Conservation (phyloP, 2,329 filamentous ascomycete genomes). For the Penicillium sp. region DNA sequence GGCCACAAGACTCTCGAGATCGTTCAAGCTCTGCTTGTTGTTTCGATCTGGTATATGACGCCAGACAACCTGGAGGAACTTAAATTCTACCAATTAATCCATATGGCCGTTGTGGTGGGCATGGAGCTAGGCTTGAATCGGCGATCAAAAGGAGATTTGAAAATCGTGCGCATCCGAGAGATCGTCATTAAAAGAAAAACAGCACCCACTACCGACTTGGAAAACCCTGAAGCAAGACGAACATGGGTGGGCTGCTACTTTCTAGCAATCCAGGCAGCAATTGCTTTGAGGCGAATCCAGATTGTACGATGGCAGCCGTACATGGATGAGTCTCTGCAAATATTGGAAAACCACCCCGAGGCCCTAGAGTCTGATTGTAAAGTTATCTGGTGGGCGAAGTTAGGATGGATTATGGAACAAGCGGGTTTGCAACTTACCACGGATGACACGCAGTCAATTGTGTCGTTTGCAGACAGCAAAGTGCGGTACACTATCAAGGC, state of each 20-base stretch:
- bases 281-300: constrained; percentile 59
- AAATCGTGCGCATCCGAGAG: constrained; percentile 39
- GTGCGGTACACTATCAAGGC: constrained; percentile 65
- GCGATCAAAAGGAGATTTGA: constrained; percentile 42
- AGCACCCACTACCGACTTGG: constrained; percentile 43
- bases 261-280: constrained; percentile 57
- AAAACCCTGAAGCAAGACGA: constrained; percentile 57
- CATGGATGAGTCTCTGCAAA: constrained; percentile 62
- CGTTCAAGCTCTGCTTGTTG: constrained; percentile 73
- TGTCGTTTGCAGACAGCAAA: constrained; percentile 60
- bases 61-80: constrained; percentile 81
- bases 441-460: constrained; percentile 60
- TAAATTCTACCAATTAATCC: constrained; percentile 85
- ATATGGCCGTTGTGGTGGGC: constrained; percentile 77
- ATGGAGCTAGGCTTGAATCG: constrained; percentile 78
- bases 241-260: constrained; percentile 65
- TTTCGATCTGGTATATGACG: constrained; percentile 81
- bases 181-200: constrained; percentile 38
- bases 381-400: constrained; percentile 58
- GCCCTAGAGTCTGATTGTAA: constrained; percentile 57
- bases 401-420: constrained; percentile 67
- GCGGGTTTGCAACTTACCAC: constrained; percentile 65
- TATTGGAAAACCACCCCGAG: constrained; percentile 57
- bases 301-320: constrained; percentile 63
- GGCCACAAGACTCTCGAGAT: constrained; percentile 82